A percentile compares a stretch with the other conserved stretches of the same genome.
Conservation (phyloP, 306 rosid genomes). For the Gastrolobium bilobum region DNA sequence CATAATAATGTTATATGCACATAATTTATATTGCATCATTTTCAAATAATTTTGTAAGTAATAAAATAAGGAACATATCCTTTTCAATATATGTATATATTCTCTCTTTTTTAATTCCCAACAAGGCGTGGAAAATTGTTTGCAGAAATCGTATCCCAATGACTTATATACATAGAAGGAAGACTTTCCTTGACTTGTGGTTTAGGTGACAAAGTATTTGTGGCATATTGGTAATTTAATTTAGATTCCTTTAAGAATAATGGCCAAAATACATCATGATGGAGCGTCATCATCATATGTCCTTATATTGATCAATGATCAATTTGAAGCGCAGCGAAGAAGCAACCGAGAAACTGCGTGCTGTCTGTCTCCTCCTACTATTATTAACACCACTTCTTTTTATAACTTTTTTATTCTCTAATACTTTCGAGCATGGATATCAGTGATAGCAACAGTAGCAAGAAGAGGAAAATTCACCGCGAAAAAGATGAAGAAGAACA, state of each 20-base stretch:
- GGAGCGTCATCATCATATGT: background rate
- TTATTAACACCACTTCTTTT: too few relatives aligned
- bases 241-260: conserved; percentile 26
- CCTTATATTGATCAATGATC: conserved; percentile 37
- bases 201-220: background rate
- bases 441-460: conserved; percentile 3
- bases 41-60: too few relatives aligned
- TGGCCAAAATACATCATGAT: conserved; percentile 24
- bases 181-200: conserved; percentile 26
- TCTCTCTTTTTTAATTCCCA: too few relatives aligned
- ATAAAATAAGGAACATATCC: too few relatives aligned
- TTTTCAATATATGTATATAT: too few relatives aligned
- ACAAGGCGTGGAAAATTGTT: too few relatives aligned
- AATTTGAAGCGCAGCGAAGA: conserved; percentile 21
- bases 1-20: too few relatives aligned
- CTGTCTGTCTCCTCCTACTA: background rate
- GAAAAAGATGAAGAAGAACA: conserved; percentile 46
- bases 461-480: conserved; percentile 56
- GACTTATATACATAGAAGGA: background rate
- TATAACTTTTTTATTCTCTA: background rate
- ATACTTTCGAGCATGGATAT: conserved; percentile 29
- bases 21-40: too few relatives aligned
- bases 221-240: conserved; percentile 37
- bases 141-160: too few relatives aligned
- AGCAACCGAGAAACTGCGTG: conserved; percentile 57